A percentile compares a stretch with the other conserved stretches of the same genome.
Conservation (phyloP, 2,329 filamentous ascomycete species). For the Hortaea sp. region DNA sequence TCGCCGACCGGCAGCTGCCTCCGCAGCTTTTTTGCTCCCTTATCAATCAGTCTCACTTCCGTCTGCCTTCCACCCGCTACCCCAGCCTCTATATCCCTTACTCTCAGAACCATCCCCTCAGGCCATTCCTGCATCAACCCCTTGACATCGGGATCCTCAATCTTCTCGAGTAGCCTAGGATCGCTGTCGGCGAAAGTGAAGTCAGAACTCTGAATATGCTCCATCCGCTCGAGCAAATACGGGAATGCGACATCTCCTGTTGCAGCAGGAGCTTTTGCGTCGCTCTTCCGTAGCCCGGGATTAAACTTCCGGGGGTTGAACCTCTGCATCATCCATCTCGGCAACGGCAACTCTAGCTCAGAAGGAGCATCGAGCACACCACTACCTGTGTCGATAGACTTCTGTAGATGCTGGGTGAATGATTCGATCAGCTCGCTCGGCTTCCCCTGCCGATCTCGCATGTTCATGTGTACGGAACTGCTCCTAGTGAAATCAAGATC, state of each 20-base stretch:
- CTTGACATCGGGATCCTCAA: background rate
- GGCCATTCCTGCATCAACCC: conserved; percentile 4
- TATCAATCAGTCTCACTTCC: conserved; percentile 3
- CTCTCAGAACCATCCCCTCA: background rate
- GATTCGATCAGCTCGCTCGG: conserved; percentile 4
- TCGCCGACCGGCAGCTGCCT: too few relatives aligned
- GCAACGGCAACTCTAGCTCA: conserved; percentile 12
- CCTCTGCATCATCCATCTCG: conserved; percentile 7
- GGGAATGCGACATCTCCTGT: conserved; percentile 6
- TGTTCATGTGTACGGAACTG: background rate
- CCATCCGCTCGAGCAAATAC: conserved; percentile 21
- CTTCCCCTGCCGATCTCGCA: conserved; percentile 4
- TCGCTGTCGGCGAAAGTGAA: conserved; percentile 4
- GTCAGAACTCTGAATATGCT: conserved; percentile 13
- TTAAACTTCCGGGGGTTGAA: background rate
- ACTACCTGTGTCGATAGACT: conserved; percentile 6
- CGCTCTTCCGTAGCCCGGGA: background rate
- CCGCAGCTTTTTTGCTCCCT: too few relatives aligned
- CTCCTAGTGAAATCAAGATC: conserved; percentile 15
- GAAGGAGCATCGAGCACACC: conserved; percentile 10
- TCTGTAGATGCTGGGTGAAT: conserved; percentile 10
- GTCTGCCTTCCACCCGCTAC: conserved; percentile 8
- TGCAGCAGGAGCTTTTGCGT: background rate
- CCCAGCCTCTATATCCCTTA: conserved; percentile 9
- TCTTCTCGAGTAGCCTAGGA: background rate